Evolutionary conservation across 306 rosid species (phyloP), one percentile per base, ranked within the genome.

Genomic region (Cucurbita moschata): DNA sequence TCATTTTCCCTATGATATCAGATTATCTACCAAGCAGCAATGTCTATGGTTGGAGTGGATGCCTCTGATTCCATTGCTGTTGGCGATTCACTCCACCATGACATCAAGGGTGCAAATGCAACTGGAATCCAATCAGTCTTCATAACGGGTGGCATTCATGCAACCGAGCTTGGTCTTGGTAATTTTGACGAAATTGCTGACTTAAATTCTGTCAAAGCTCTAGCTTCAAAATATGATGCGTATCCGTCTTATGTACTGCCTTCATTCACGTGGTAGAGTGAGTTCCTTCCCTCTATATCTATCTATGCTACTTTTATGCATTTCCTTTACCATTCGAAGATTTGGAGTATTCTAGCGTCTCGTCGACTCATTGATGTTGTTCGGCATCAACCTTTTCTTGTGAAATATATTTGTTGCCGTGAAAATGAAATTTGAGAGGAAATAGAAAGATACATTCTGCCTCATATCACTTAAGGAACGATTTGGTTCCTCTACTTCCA

Each of bases 31-130:
- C 58, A 86, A 80, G 75, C 96, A 47, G 97, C 94, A 11, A 82
- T 93, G 89, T 87, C 85, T 49, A 83, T 90, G 83, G 88, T 86
- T 37, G 86, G 95, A 39, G 84, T 85, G 40, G 85, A 88, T 76
- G 87, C 79, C 71, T 82, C 82, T 42, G 90, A 93, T 37, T 85
- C 86, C 26, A 79, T 93, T 63, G 92, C 97, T 2, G 96, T 93
- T 10, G 98, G 98, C 21, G 98, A 93, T 77, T 93, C 98, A 76
- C 90, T 90, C 35, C 96, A 93, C 80, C 98, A 93, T 72, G 98
- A 93, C 83, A 90, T 93, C 40, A 93, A 88, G 88, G 97, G 98
- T 18, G 97, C 97, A 23, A 93, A 93, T 82, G 89, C 84, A 55
- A 87, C 90, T 40, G 89, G 92, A 77, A 81, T 88, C 55, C 71